Conservation (phyloP, 495 filamentous ascomycete species). For the Letharia lupina region DNA sequence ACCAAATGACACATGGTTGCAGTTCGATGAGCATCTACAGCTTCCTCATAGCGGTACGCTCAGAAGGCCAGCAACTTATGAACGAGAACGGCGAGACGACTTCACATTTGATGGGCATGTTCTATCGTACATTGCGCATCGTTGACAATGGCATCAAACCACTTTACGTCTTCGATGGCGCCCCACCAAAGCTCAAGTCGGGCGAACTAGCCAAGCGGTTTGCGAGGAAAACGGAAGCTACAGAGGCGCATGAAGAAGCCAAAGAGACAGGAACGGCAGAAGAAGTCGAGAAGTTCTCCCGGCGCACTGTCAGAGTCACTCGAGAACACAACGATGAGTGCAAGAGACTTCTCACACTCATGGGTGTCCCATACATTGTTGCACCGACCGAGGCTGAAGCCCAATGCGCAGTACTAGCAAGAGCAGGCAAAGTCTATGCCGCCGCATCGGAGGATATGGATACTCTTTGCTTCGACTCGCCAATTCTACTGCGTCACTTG, state of each 20-base stretch:
- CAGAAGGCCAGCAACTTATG: slow-evolving; percentile 90
- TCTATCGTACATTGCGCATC: slow-evolving; percentile 96
- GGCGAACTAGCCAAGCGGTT: slow-evolving; percentile 91
- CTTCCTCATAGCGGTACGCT: slow-evolving; percentile 95
- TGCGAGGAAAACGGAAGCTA: slow-evolving; percentile 81
- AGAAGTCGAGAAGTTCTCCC: slow-evolving; percentile 95
- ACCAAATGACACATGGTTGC: slow-evolving; percentile 9
- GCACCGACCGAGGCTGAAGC: slow-evolving; percentile 96
- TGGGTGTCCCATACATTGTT: slow-evolving; percentile 93
- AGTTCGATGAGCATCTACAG: slow-evolving; percentile 99
- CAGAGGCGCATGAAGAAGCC: slow-evolving; percentile 81
- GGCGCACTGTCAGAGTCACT: slow-evolving; percentile 89
- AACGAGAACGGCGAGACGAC: slow-evolving; percentile 91
- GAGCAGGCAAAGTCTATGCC: slow-evolving; percentile 91
- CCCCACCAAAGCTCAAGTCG: slow-evolving; percentile 92
- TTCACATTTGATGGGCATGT: slow-evolving; percentile 98
- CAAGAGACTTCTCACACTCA: slow-evolving; percentile 78
- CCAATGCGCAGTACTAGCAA: slow-evolving; percentile 84
- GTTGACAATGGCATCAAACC: slow-evolving; percentile 99
- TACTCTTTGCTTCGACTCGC: slow-evolving; percentile 88
- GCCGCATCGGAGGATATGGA: slow-evolving; percentile 99
- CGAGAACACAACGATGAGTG: slow-evolving; percentile 93
- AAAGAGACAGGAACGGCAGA: slow-evolving; percentile 96
- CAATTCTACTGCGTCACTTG: slow-evolving; percentile 83
- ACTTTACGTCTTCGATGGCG: slow-evolving; percentile 94